A percentile compares a stretch with the other conserved stretches of the same genome.
Evolutionary conservation across 2,329 filamentous ascomycete species (phyloP).

Genomic region (Aspergillus sergii): DNA sequence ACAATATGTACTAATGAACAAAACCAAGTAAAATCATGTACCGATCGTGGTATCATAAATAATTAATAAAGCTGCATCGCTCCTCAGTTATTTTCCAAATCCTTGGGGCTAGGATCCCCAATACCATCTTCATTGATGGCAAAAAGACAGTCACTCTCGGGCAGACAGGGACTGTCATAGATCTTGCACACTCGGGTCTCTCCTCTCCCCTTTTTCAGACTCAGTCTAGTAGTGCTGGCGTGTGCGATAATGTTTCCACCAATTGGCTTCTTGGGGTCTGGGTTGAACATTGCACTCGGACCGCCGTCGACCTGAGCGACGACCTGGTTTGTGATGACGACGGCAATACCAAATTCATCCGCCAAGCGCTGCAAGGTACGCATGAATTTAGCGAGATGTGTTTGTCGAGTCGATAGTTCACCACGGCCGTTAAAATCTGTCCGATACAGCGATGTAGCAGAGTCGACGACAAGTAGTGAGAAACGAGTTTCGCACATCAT

Average conservation of each 20-base stretch:
- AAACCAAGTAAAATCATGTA: conserved; percentile 21
- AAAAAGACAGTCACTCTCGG: conserved; percentile 94
- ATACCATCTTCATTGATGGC: conserved; percentile 98
- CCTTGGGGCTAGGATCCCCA: conserved; percentile 92
- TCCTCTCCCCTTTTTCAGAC: conserved; percentile 89
- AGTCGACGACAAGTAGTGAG: conserved; percentile 93
- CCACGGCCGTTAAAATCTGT: conserved; percentile 97
- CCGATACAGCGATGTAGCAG: conserved; percentile 90
- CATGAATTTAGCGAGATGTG: conserved; percentile 53
- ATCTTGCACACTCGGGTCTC: conserved; percentile 99
- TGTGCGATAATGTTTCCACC: conserved; percentile 99
- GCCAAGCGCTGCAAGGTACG: conserved; percentile 54
- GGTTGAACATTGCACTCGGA: conserved; percentile 97
- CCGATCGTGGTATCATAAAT: conserved; percentile 28
- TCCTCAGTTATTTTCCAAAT: conserved; percentile 76
- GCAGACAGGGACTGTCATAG: conserved; percentile 95
- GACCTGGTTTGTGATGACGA: conserved; percentile 98
- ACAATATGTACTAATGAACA: conserved; percentile 11
- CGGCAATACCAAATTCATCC: conserved; percentile 88
- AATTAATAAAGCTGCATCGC: conserved; percentile 7
- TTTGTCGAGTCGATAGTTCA: conserved; percentile 89
- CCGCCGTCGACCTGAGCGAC: conserved; percentile 98
- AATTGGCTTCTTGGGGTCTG: conserved; percentile 98
- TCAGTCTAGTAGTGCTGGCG: conserved; percentile 91
- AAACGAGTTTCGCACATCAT: conserved; percentile 99